Base-by-base conservation (phyloP, 2,329 filamentous ascomycete genomes). In the Aspergillaceae sp. region DNA sequence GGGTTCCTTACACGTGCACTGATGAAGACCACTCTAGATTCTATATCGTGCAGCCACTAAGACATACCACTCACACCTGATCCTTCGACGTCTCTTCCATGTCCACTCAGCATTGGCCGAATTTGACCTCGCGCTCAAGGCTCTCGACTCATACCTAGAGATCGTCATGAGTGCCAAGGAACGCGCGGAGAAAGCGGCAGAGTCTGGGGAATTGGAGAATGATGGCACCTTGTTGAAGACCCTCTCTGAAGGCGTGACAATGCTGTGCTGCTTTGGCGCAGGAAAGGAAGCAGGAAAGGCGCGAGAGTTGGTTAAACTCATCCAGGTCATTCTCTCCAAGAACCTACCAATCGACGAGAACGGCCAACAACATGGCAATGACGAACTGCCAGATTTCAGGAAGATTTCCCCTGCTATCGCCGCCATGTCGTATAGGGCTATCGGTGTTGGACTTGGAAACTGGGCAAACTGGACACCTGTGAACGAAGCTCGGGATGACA, bases 41-140 rank as follows among this genome's bases (percentile, higher is more conserved):
- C 75, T 98, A 5, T 98, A 97, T 66, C 84, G 85, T 35, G 87
- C 90, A 26, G 87, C 91, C 5, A 88, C 86, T 7, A 95, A 92
- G 66, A 95, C 90, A 0, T 98, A 92, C 60, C 92, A 98, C 67
- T 98, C 92, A 1, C 94, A 91, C 1, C 74, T 88, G 7, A 86
- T 97, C 51, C 72, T 98, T 29, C 79, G 91, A 48, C 80, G 90
- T 57, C 75, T 98, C 0, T 97, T 97, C 62, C 84, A 82, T 7
- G 84, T 95, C 2, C 92, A 98, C 64, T 75, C 91, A 11, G 80
- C 88, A 2, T 74, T 96, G 11, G 88, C 89, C 6, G 91, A 98
- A 56, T 97, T 96, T 54, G 87, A 95, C 46, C 73, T 97, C 42
- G 90, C 90, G 1, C 83, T 94, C 64, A 89, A 89, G 61, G 87